phyloP scores from a whole-genome alignment of 257 asterid species.

The Scutellaria barbata region DNA sequence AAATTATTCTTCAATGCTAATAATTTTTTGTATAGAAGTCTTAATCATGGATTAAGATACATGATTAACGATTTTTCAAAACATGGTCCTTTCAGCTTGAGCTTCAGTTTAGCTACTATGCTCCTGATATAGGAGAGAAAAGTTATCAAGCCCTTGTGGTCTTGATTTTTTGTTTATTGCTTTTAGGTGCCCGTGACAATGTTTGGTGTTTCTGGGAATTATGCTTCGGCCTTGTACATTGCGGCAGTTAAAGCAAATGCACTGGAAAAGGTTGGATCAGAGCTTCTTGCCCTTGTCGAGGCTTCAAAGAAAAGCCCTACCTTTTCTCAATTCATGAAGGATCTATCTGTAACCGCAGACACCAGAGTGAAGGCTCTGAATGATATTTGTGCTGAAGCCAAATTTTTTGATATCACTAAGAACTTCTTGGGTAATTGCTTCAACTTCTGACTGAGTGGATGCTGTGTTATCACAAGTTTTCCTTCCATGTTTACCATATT shows the following conservation, averaged over 20 bases:
- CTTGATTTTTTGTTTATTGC: conserved; percentile 11
- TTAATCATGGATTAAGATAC: background rate
- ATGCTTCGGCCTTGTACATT: conserved; percentile 79
- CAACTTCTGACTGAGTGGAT: background rate
- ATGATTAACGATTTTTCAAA: too few relatives aligned
- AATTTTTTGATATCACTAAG: conserved; percentile 56
- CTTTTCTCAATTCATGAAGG: conserved; percentile 75
- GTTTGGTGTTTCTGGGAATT: conserved; percentile 81
- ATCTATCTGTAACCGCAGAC: conserved; percentile 56
- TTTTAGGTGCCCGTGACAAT: conserved; percentile 67
- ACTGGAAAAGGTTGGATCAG: conserved; percentile 74
- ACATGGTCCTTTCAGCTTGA: background rate
- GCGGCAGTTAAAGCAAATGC: conserved; percentile 65
- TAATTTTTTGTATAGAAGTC: background rate
- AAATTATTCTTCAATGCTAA: background rate
- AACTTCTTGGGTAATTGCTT: conserved; percentile 58
- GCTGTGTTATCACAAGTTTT: background rate
- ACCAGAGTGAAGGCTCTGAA: conserved; percentile 58
- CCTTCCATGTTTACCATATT: background rate
- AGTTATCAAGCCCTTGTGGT: background rate
- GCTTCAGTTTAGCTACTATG: background rate
- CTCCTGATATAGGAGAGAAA: background rate
- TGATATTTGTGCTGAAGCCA: conserved; percentile 61
- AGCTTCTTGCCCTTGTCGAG: conserved; percentile 61
- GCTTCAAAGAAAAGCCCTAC: conserved; percentile 70